Evolutionary conservation across 129 eudicot species (phyloP), one percentile per base, ranked within the genome.

Genomic region (Ambrosia artemisiifolia): DNA sequence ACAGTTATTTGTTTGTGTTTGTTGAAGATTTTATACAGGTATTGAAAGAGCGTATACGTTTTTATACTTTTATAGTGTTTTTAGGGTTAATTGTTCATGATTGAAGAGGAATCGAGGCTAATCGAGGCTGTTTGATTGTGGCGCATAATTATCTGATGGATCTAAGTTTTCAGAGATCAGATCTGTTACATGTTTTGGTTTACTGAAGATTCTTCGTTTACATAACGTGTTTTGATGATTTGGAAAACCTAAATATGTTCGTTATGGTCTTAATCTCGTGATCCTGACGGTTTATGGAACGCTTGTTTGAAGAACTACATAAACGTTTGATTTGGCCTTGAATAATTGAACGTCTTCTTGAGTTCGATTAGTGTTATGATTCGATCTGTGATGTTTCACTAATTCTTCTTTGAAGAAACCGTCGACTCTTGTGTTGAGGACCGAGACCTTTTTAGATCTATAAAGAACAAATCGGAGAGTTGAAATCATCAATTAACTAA

Each of bases 1-100:
- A 16, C 74, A 60, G 34, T 42, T 56, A 7, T 55, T 42, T 67
- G 17, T 16, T 56, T 43, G 17, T 40, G 1, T 66, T 75, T 28
- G 60, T 67, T n/a, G 28, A 55, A 55, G 59, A 75, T 75, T 66
- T 12, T 53, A 19, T 7, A 43, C 74, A 75, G 80, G 80, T 75
- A 75, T 40, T 67, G 67, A 67, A 75, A 54, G 79, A 74, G 55
- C 79, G 42, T 71, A 65, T 7, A 35, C 13, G 43, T 56, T 67
- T 75, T 54, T 35, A 43, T 40, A 55, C 30, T 42, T 55, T 55
- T 56, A 6, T 38, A 67, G 74, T 66, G 61, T 67, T 75, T 65
- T 75, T 67, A 65, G 79, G 73, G 65, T 65, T 65, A 14, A 12
- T 65, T 38, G 67, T 40, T 66, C 2, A 56, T 28, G 35, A 28